These are phyloP conservation scores for Amorphotheca resinae DNA, from an alignment of 495 filamentous ascomycete genomes.

Conservation along the genomic window DNA sequence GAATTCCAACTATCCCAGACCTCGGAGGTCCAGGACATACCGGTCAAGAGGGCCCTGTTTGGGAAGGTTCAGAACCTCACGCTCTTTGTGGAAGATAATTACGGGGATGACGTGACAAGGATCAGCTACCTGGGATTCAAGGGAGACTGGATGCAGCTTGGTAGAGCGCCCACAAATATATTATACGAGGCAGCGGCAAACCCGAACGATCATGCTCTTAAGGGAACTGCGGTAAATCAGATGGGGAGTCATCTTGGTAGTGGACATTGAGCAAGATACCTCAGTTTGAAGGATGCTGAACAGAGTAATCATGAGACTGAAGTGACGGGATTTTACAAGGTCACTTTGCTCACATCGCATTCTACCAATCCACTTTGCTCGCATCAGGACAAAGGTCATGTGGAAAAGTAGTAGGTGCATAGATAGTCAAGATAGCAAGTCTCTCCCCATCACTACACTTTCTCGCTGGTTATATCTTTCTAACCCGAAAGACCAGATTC, in stretches of 20 bases:
- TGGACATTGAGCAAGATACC: conserved; percentile 2
- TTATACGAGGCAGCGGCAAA: conserved; percentile 91
- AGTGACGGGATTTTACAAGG: conserved; percentile 1
- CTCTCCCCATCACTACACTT: too few relatives aligned
- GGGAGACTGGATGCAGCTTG: conserved; percentile 80
- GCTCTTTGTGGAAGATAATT: conserved; percentile 76
- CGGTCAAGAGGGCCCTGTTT: conserved; percentile 79
- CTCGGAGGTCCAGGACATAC: conserved; percentile 69
- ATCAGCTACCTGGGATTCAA: conserved; percentile 83
- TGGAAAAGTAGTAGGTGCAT: too few relatives aligned
- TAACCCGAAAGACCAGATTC: too few relatives aligned
- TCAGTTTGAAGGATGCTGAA: too few relatives aligned
- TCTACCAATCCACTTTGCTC: too few relatives aligned
- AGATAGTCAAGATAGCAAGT: too few relatives aligned
- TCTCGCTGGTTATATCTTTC: too few relatives aligned
- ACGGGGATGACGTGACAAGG: conserved; percentile 57
- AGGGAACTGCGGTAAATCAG: conserved; percentile 32
- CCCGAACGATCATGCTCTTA: conserved; percentile 63
- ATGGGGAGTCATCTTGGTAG: conserved; percentile 36
- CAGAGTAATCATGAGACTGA: too few relatives aligned
- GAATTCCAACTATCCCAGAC: conserved; percentile 67
- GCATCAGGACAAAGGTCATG: too few relatives aligned
- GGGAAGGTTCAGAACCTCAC: conserved; percentile 62
- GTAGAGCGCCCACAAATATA: conserved; percentile 69
- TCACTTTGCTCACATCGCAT: too few relatives aligned